A percentile compares a stretch with the other conserved stretches of the same genome.
Evolutionary conservation across 352 stramenopile genomes (phyloP).

Genomic region (Blastocystis sp.): DNA sequence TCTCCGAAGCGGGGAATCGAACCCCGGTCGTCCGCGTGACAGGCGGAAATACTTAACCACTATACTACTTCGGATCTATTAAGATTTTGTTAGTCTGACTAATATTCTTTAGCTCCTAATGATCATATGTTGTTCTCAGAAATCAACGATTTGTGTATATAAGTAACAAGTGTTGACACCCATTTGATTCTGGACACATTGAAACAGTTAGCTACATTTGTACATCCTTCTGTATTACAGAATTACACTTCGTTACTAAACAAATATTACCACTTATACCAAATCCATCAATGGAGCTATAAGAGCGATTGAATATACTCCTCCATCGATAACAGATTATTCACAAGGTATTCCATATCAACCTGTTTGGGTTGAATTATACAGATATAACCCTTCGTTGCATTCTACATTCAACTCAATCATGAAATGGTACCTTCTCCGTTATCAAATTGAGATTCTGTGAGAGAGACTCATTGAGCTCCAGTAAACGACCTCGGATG

Average conservation of each 20-base stretch:
- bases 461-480: background rate
- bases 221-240: too few species aligned
- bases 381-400: background rate
- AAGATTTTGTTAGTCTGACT: background rate
- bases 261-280: too few species aligned
- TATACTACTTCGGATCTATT: slow-evolving; percentile 53
- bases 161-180: too few species aligned
- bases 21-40: slow-evolving; percentile 59
- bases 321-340: background rate
- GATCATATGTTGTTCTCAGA: too few species aligned
- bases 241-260: too few species aligned
- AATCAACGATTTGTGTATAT: too few species aligned
- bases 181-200: too few species aligned
- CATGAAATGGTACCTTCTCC: background rate
- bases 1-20: slow-evolving; percentile 60
- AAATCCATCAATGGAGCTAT: too few species aligned
- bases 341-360: background rate
- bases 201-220: too few species aligned
- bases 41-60: slow-evolving; percentile 61
- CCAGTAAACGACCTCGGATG: background rate
- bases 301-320: too few species aligned
- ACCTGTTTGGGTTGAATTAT: background rate
- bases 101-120: background rate
- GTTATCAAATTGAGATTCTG: background rate
- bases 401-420: background rate